Conservation (phyloP, 305 asterid species). For the Solanum hybrid region DNA sequence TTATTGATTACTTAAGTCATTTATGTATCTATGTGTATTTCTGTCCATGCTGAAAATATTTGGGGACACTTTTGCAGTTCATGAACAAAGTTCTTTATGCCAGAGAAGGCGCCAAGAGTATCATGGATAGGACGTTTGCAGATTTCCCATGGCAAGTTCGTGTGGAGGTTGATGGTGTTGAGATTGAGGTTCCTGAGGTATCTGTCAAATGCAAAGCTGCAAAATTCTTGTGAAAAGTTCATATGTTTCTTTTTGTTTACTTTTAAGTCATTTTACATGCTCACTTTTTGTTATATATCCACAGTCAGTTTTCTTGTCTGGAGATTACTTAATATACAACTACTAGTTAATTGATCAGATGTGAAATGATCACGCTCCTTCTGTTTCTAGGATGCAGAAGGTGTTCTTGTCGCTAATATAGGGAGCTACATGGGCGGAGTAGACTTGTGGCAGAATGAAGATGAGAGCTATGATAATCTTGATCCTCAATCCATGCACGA, state of each 20-base stretch:
- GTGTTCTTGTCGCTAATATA: constrained; percentile 14
- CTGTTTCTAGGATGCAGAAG: not conserved
- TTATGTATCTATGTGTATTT: not conserved
- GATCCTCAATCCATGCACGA: not conserved
- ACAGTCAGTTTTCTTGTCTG: not conserved
- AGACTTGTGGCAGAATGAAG: constrained; percentile 97
- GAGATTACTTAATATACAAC: not conserved
- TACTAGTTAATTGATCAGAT: not conserved
- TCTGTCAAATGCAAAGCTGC: constrained; percentile 6
- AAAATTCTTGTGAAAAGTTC: not conserved
- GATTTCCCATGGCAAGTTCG: constrained; percentile 90
- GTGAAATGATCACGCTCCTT: not conserved
- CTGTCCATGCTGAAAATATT: not conserved
- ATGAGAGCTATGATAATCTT: constrained; percentile 28
- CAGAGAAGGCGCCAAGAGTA: constrained; percentile 90
- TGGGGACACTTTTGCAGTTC: constrained; percentile 51
- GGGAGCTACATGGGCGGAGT: constrained; percentile 99
- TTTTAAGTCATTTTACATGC: not conserved
- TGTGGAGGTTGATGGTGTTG: constrained; percentile 90
- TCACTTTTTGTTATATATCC: not conserved
- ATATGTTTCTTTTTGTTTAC: not conserved
- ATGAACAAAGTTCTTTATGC: constrained; percentile 97
- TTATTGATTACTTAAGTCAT: not conserved
- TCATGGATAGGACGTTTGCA: constrained; percentile 82
- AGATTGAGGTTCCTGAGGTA: constrained; percentile 94